Base-by-base conservation (phyloP, 2,329 filamentous ascomycete species). In the Byssoonygena ceratinophila region DNA sequence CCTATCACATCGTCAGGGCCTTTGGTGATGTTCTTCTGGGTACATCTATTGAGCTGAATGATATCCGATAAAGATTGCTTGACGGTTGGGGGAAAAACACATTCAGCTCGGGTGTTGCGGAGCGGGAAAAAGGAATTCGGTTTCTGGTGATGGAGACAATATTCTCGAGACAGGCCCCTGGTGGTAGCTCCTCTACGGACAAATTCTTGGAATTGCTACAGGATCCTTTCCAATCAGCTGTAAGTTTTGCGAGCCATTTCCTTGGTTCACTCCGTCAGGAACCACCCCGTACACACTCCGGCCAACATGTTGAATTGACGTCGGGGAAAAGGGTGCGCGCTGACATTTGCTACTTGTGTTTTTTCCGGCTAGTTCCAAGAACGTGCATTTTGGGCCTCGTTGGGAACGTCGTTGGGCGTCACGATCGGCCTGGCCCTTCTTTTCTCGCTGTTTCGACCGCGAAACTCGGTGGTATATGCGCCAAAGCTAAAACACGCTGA, bases 401-500 rank as follows among this genome's bases (percentile, higher is more conserved):
- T 97, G 41, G 85, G 76, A 58, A 88, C 85, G 20, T 94, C 91
- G 2, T 65, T 96, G 41, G 85, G 81, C 52, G 74, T 92, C 63
- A 87, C 88, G 7, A 63, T 78, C 57, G 75, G 82, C 59, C 83
- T 95, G 60, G 83, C 87, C 57, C 66, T 94, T 54, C 71, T 82
- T 58, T 98, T 97, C 76, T 95, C 88, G 57, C 74, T 96, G 61
- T 76, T 97, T 52, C 86, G 92, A 55, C 92, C 92, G 4, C 89
- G 90, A 69, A 91, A 97, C 68, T 85, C 84, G 52, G 80, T 91
- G 60, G 87, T 98, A 45, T 98, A 98, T 71, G 90, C 92, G 2
- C 92, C 92, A 37, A 91, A 94, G 66, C 76, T 94, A 46, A 94
- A 94, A 67, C 84, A 96, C 74, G 85, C 88, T 65, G 91, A 97